Percentiles rank a stretch among this genome's conserved stretches.
Evolutionary conservation across 805 yeast species (phyloP).

Genomic region (Komagataella pseudopastoris): DNA sequence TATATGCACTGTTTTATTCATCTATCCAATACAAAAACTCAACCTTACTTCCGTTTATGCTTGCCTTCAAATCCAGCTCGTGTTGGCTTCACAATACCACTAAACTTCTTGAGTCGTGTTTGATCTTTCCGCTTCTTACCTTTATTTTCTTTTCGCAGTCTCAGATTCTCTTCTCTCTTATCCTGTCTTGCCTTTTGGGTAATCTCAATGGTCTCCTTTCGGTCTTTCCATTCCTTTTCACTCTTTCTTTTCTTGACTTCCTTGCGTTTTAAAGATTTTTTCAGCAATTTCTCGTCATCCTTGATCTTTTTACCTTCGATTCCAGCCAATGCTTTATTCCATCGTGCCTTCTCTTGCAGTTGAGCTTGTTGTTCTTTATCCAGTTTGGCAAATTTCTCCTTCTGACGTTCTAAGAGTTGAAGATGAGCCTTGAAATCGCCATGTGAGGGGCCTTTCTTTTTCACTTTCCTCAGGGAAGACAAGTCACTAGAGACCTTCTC

Average conservation of each 20-base stretch:
- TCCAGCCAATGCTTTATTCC: constrained; percentile 75
- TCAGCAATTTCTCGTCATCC: constrained; percentile 81
- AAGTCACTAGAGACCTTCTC: constrained; percentile 65
- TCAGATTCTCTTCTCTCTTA: constrained; percentile 86
- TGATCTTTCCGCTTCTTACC: constrained; percentile 69
- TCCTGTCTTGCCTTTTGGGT: constrained; percentile 63
- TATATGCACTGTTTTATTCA: not conserved
- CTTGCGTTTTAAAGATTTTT: constrained; percentile 74
- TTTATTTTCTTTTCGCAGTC: constrained; percentile 74
- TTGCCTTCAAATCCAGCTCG: constrained; percentile 85
- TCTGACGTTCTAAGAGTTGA: constrained; percentile 59
- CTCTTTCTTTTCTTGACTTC: constrained; percentile 76
- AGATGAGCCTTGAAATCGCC: constrained; percentile 79
- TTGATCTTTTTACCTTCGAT: constrained; percentile 82
- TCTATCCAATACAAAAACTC: not conserved
- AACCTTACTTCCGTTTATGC: constrained; percentile 6
- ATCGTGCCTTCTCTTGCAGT: constrained; percentile 58
- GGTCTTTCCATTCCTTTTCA: constrained; percentile 84
- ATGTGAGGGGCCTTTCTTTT: constrained; percentile 74
- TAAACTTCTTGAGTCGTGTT: constrained; percentile 54
- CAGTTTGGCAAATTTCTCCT: constrained; percentile 42
- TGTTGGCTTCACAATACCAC: constrained; percentile 37
- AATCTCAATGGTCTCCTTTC: constrained; percentile 69
- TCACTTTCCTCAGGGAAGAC: constrained; percentile 39
- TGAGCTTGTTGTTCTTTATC: constrained; percentile 49